Base-by-base conservation (phyloP, 306 rosid species). In the Fagus sylvatica region DNA sequence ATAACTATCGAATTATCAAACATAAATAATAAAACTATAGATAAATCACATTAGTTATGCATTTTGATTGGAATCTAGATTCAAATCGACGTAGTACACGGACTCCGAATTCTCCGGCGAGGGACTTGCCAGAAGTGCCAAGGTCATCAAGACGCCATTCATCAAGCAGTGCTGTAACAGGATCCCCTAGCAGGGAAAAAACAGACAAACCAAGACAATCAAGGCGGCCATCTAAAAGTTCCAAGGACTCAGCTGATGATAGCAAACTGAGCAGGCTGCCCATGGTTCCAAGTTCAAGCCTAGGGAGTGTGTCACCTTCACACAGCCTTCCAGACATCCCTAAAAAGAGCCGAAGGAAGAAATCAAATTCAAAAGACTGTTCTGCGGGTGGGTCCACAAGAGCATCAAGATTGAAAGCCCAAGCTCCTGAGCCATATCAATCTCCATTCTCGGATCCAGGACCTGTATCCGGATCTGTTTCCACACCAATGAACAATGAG, bases 331-430 rank as follows among this genome's bases (percentile, higher is more conserved):
- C 90, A 0, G 97, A 87, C 15, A 69, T 85, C 36, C 96, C 98
- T 3, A 96, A 81, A 76, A 96, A 74, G 82, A 33, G 68, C 34
- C 72, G 87, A 22, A 72, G 91, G 62, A 95, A 87, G 87, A 88
- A 81, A 48, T 71, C 90, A 9, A 88, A 81, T 41, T 71, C 90
- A 9, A 93, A 84, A 66, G 96, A 90, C 49, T 51, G 57, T 8
- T 65, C 81, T 5, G 10, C 2, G 17, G 71, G 55, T 9, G 84
- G 84, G 1, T 78, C 92, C 8, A 55, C 91, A 5, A 89, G 53
- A 71, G 33, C 78, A 71, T 28, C 78, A 0, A 90, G 85, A 83
- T 39, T 78, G 55, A 91, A 77, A 85, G 12, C 79, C 4, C 81
- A 54, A 17, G 59, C 41, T 9, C 48, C 41, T 7, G 88, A 86